Evolutionary conservation across 495 filamentous ascomycete species (phyloP), one percentile per base, ranked within the genome.

Genomic region (Neurospora sp.): DNA sequence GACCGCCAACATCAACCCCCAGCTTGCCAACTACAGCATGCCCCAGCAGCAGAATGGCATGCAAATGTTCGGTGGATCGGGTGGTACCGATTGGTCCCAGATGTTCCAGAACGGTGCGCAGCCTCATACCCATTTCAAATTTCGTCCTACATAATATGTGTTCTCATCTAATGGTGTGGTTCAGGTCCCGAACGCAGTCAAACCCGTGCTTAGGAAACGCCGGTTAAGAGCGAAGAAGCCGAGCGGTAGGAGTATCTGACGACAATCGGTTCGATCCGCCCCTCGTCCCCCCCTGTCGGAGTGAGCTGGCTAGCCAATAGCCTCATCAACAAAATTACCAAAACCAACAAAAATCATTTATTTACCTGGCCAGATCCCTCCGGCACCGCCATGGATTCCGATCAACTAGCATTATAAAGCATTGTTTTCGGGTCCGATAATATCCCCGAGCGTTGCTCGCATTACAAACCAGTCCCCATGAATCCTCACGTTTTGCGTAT

Each of bases 41-140:
- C 84, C 86, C 18, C 81, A 81, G 74, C 78, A 73, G 73, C 83
- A 85, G 77, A 87, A 85, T 73, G 86, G 85, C 71, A 82, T 86
- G 82, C 84, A 82, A 39, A 83, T 86, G 81, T 84, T 85, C 81
- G 82, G 77, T 77, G 83, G 80, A 79, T 81, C 82, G 48, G 80
- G 80, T 77, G 77, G 81, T 80, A 79, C 77, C 73, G 90, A 92
- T 81, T 93, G 90, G 90, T 85, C 90, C 74, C 85, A 89, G 77
- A 89, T 92, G 86, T 92, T 91, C 85, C 90, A 91, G 85, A 82
- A 89, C 82, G 88, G 86, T 83, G 83, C 86, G 76, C 86, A 89
- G 74, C 83, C 89, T 80, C 22, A 61, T 31, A 61, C 27, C 53
- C 48, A 59, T 59, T 31, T 59, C 48, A 59, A 59, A 59, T 59